phyloP scores from a whole-genome alignment of 1,139 yeast genomes.

The Magnusiomyces magnusii region DNA sequence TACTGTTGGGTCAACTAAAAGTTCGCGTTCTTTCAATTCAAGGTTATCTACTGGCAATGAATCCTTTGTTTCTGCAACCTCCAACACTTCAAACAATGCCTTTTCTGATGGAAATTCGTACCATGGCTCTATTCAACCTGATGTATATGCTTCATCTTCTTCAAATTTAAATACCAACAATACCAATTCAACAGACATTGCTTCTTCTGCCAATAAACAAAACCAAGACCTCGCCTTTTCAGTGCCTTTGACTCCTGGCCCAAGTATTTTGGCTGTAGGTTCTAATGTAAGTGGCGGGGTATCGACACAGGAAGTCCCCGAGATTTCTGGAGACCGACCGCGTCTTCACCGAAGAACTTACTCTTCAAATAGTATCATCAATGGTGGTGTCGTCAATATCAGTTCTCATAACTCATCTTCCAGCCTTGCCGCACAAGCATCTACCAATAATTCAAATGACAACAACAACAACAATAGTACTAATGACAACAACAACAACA shows the following conservation, averaged over 20 bases:
- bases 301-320: neutral
- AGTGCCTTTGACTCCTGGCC: conserved; percentile 13
- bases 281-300: conserved; percentile 1
- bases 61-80: conserved; percentile 8
- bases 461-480: conserved; percentile 1
- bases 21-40: conserved; percentile 32
- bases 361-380: conserved; percentile 10
- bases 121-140: neutral
- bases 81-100: neutral
- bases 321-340: conserved; percentile 9
- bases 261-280: conserved; percentile 14
- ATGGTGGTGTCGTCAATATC: conserved; percentile 11
- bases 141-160: neutral
- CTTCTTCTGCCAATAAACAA: neutral
- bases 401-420: conserved; percentile 6
- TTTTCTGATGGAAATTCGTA: neutral
- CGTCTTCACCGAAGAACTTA: conserved; percentile 13
- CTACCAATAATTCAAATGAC: neutral
- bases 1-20: conserved; percentile 37
- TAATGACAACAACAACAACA: conserved; percentile 1
- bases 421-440: neutral
- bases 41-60: conserved; percentile 16
- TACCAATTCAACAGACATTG: neutral
- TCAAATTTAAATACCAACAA: neutral
- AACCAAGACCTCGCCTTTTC: neutral